Conservation (phyloP, 208 protist species). For the Leishmania major region DNA sequence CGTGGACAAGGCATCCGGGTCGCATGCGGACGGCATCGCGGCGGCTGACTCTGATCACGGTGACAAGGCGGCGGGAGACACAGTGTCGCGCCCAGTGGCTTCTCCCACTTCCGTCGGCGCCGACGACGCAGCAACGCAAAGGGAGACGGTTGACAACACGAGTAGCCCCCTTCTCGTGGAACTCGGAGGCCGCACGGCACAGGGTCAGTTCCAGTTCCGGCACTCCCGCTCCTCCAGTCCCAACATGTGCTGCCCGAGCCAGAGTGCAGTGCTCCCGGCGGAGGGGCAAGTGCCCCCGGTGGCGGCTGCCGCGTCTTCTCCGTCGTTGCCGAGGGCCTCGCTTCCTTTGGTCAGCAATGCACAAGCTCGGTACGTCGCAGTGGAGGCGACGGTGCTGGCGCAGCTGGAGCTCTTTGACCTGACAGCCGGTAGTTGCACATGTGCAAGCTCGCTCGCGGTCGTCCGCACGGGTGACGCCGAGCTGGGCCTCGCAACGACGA, state of each 20-base stretch:
- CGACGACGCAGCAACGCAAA: neutral
- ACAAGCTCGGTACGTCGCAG: constrained; percentile 9
- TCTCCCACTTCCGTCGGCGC: constrained; percentile 1
- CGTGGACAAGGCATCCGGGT: neutral
- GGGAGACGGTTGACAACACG: neutral
- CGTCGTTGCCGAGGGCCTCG: neutral
- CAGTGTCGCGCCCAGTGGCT: neutral
- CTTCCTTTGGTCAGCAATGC: neutral
- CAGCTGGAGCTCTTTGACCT: constrained; percentile 23
- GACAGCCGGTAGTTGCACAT: neutral
- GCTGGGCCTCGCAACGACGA: constrained; percentile 37
- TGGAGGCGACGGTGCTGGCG: constrained; percentile 20
- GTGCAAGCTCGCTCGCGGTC: constrained; percentile 18
- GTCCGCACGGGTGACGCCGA: constrained; percentile 30
- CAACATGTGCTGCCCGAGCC: neutral
- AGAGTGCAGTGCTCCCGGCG: neutral
- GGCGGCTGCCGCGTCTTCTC: neutral
- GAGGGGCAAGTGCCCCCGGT: neutral
- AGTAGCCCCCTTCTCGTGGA: neutral
- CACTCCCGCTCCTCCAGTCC: constrained; percentile 15
- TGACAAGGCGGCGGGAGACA: neutral
- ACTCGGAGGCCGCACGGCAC: constrained; percentile 20
- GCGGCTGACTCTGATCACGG: neutral
- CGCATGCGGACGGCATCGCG: neutral
- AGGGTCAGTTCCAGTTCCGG: constrained; percentile 28